Percentiles rank a stretch among this genome's conserved stretches.
phyloP scores from a whole-genome alignment of 176 grass and related monocot species.

The Poa pratensis region DNA sequence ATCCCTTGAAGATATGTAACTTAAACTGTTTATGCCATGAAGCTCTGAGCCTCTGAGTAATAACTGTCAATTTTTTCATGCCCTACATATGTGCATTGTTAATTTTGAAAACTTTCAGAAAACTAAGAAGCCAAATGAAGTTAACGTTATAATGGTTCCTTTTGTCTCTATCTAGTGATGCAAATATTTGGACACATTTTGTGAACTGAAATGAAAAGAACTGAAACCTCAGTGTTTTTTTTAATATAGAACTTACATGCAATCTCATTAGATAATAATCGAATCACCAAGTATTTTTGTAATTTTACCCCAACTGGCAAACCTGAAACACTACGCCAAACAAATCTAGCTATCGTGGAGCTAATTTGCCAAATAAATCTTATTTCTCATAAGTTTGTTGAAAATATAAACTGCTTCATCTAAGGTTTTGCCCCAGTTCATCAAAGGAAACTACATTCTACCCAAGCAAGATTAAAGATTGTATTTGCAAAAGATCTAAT shows the following conservation, averaged over 20 bases:
- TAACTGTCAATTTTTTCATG: not conserved
- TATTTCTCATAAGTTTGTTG: not conserved
- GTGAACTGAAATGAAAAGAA: slow-evolving; percentile 33
- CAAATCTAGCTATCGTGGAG: slow-evolving; percentile 20
- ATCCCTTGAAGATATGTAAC: slow-evolving; percentile 15
- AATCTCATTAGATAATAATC: slow-evolving; percentile 10
- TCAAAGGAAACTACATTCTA: not conserved
- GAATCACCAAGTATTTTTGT: not conserved
- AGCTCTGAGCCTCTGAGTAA: slow-evolving; percentile 1
- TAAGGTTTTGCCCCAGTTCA: not conserved
- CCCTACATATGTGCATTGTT: not conserved
- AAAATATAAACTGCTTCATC: not conserved
- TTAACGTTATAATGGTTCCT: slow-evolving; percentile 6
- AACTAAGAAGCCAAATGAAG: not conserved
- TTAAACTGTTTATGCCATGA: slow-evolving; percentile 18
- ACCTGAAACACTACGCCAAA: slow-evolving; percentile 16
- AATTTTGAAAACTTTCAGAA: slow-evolving; percentile 12
- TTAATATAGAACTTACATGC: not conserved
- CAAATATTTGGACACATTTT: not conserved
- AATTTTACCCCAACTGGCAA: not conserved
- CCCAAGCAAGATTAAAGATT: slow-evolving; percentile 22
- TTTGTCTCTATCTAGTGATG: slow-evolving; percentile 23
- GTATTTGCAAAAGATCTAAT: slow-evolving; percentile 15
- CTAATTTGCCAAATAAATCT: slow-evolving; percentile 16
- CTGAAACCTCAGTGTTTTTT: not conserved